Percentiles rank a stretch among this genome's conserved stretches.
phyloP scores from a whole-genome alignment of 2,329 filamentous ascomycete genomes.

The Microdochium trichocladiopsis region DNA sequence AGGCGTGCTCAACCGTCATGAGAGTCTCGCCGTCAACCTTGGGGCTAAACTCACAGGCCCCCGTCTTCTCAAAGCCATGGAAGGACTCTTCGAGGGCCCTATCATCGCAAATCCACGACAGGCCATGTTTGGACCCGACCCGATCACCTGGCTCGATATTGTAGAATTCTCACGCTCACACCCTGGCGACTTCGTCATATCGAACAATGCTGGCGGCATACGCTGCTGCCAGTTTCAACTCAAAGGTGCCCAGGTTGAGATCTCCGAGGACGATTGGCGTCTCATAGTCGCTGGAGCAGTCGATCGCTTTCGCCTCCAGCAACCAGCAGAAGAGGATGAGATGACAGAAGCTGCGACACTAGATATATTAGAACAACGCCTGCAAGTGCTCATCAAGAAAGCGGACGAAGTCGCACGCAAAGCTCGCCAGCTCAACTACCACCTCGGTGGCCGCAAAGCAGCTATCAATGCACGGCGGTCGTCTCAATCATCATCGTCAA shows the following conservation, averaged over 20 bases:
- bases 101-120: constrained; percentile 50
- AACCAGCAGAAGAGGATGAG: constrained; percentile 80
- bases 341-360: constrained; percentile 76
- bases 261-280: constrained; percentile 81
- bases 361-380: constrained; percentile 74
- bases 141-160: constrained; percentile 76
- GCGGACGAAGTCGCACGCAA: constrained; percentile 63
- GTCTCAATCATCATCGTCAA: constrained; percentile 23
- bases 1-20: constrained; percentile 76
- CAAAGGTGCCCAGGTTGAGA: constrained; percentile 75
- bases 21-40: constrained; percentile 79
- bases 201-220: constrained; percentile 59
- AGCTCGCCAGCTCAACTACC: constrained; percentile 73
- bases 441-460: constrained; percentile 65
- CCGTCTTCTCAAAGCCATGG: constrained; percentile 78
- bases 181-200: constrained; percentile 69
- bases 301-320: constrained; percentile 64
- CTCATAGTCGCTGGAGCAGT: constrained; percentile 77
- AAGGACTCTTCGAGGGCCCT: constrained; percentile 76
- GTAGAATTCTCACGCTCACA: constrained; percentile 78
- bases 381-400: constrained; percentile 70
- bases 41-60: constrained; percentile 78
- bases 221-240: constrained; percentile 76
- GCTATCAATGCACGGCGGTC: constrained; percentile 63
- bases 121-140: constrained; percentile 45